phyloP scores from a whole-genome alignment of 2,329 filamentous ascomycete species.

The Clonostachys chloroleuca region DNA sequence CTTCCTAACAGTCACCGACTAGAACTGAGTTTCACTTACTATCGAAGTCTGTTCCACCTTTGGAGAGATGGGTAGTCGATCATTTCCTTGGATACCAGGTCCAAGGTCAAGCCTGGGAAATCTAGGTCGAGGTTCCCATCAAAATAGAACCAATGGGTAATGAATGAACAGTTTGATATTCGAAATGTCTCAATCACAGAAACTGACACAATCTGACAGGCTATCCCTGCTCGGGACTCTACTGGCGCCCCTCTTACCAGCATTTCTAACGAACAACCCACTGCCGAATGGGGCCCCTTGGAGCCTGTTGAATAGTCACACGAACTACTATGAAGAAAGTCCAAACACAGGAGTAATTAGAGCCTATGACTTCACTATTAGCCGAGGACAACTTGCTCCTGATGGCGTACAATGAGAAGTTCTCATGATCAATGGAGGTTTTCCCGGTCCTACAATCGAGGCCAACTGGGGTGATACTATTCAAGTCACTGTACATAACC shows the following conservation, averaged over 20 bases:
- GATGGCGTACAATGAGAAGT: conserved; percentile 49
- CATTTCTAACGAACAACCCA: conserved; percentile 43
- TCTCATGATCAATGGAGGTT: conserved; percentile 61
- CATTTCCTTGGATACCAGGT: too few relatives aligned
- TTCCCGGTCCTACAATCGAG: conserved; percentile 62
- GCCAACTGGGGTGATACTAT: conserved; percentile 61
- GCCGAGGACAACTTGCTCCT: conserved; percentile 42
- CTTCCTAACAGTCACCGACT: too few relatives aligned
- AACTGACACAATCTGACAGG: conserved; percentile 8
- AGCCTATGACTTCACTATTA: conserved; percentile 49
- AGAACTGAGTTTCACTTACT: too few relatives aligned
- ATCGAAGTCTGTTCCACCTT: too few relatives aligned
- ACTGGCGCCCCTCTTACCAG: conserved; percentile 26
- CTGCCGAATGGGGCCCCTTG: conserved; percentile 46
- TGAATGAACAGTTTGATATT: not conserved
- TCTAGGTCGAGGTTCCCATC: conserved; percentile 3
- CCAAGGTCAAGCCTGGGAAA: too few relatives aligned
- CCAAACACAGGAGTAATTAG: conserved; percentile 51
- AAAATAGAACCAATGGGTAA: conserved; percentile 33
- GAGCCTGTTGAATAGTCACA: conserved; percentile 36
- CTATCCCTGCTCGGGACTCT: conserved; percentile 34
- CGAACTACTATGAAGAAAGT: conserved; percentile 43
- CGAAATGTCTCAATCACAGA: not conserved
- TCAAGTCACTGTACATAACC: conserved; percentile 66
- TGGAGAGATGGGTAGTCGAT: too few relatives aligned